phyloP scores from a whole-genome alignment of 2,329 filamentous ascomycete species.

The Pseudocercospora macadamiae region DNA sequence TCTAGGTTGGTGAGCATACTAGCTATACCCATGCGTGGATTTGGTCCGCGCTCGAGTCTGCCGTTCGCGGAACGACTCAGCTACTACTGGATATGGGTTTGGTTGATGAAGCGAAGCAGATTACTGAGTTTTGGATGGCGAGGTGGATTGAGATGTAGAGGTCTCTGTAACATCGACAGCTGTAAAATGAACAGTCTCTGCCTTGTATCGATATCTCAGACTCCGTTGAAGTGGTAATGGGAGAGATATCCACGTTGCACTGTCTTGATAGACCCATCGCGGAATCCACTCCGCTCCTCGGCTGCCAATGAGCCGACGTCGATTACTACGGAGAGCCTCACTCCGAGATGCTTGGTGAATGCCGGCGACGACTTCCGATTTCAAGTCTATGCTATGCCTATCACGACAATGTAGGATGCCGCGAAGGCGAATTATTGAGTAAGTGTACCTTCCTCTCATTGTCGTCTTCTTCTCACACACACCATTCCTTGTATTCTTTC shows the following conservation, averaged over 20 bases:
- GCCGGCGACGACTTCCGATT: not conserved
- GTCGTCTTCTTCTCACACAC: too few relatives aligned
- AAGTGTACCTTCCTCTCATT: not conserved
- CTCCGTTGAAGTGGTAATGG: too few relatives aligned
- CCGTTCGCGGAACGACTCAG: conserved; percentile 66
- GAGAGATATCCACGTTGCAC: too few relatives aligned
- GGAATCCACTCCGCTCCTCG: too few relatives aligned
- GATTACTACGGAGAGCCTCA: not conserved
- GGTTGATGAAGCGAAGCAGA: conserved; percentile 69
- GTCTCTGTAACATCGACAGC: not conserved
- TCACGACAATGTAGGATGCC: not conserved
- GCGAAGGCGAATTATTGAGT: not conserved
- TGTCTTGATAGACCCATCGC: too few relatives aligned
- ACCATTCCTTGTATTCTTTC: not conserved
- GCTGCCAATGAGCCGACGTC: not conserved
- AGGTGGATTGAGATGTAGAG: conserved; percentile 61
- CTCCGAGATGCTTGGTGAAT: not conserved
- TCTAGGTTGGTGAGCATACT: conserved; percentile 66
- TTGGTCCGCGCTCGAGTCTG: conserved; percentile 67
- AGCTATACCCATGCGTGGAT: conserved; percentile 75
- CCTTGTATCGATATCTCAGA: too few relatives aligned
- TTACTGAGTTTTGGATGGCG: conserved; percentile 69
- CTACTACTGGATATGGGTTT: conserved; percentile 65
- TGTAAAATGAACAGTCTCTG: not conserved
- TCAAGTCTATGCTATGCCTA: not conserved